These are phyloP conservation scores for Brassica incana DNA, from an alignment of 345 rosid genomes.

Conservation along the genomic window DNA sequence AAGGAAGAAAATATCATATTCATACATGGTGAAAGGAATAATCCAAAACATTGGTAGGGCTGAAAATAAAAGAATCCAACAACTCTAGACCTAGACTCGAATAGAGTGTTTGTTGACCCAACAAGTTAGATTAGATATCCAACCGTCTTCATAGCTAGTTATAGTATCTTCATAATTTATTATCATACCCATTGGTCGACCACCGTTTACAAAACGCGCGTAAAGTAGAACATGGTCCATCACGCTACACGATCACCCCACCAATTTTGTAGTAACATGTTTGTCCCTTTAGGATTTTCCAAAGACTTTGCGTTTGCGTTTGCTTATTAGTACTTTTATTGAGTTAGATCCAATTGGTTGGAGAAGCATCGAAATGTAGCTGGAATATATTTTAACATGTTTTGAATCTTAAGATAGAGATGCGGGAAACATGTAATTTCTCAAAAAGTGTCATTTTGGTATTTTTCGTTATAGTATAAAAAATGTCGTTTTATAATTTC, in stretches of 20 bases:
- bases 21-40: neutral
- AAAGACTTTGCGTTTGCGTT: neutral
- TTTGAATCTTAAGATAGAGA: neutral
- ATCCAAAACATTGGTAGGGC: conserved; percentile 19
- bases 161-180: conserved; percentile 18
- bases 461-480: no score
- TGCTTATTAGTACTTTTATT: conserved; percentile 12
- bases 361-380: conserved; percentile 15
- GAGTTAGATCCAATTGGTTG: conserved; percentile 35
- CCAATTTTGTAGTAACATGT: conserved; percentile 30
- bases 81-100: conserved; percentile 25
- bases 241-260: conserved; percentile 11
- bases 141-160: conserved; percentile 17
- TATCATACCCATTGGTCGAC: neutral
- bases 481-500: no score
- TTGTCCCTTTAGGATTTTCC: conserved; percentile 24
- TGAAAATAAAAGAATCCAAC: conserved; percentile 24
- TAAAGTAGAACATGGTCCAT: conserved; percentile 29
- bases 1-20: no score
- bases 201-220: conserved; percentile 12
- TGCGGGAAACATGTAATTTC: no score
- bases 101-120: conserved; percentile 39
- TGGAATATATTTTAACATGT: neutral
- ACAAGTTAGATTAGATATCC: conserved; percentile 36
- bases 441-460: no score